Percentiles rank a stretch among this genome's conserved stretches.
Conservation (phyloP, 140 eudicot genomes). For the Erigeron philadelphicus region DNA sequence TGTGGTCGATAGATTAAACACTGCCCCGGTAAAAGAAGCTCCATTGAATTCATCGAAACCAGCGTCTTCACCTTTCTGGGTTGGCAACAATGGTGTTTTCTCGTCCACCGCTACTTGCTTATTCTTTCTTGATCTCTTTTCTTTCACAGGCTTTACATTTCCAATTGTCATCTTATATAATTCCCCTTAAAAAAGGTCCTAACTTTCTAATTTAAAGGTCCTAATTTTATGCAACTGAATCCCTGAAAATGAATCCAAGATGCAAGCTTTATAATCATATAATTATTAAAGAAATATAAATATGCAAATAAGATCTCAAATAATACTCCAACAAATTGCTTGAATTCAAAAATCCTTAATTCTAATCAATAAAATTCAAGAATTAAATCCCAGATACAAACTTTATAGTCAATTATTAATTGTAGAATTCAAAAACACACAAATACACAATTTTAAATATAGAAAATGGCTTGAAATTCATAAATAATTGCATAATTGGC, state of each 20-base stretch:
- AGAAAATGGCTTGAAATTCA: too few relatives aligned
- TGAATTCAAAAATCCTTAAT: too few relatives aligned
- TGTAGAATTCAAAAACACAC: too few relatives aligned
- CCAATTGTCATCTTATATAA: conserved; percentile 63
- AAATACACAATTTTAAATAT: too few relatives aligned
- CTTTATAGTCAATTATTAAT: too few relatives aligned
- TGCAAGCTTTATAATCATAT: background rate
- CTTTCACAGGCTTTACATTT: conserved; percentile 38
- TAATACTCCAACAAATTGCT: too few relatives aligned
- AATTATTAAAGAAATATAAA: too few relatives aligned
- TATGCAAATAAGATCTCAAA: too few relatives aligned
- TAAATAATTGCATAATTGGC: too few relatives aligned
- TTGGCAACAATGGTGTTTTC: conserved; percentile 79
- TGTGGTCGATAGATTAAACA: conserved; percentile 74
- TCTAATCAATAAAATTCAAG: too few relatives aligned
- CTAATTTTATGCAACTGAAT: background rate
- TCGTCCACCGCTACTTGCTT: conserved; percentile 55
- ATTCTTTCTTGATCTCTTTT: conserved; percentile 54
- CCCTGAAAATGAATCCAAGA: background rate
- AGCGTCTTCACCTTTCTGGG: conserved; percentile 58
- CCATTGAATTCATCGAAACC: conserved; percentile 90
- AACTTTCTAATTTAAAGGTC: background rate
- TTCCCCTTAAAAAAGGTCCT: background rate
- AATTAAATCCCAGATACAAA: too few relatives aligned
- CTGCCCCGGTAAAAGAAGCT: conserved; percentile 79